Evolutionary conservation across 805 yeast genomes (phyloP).

Genomic region (Diddensiella caesifluorescens): DNA sequence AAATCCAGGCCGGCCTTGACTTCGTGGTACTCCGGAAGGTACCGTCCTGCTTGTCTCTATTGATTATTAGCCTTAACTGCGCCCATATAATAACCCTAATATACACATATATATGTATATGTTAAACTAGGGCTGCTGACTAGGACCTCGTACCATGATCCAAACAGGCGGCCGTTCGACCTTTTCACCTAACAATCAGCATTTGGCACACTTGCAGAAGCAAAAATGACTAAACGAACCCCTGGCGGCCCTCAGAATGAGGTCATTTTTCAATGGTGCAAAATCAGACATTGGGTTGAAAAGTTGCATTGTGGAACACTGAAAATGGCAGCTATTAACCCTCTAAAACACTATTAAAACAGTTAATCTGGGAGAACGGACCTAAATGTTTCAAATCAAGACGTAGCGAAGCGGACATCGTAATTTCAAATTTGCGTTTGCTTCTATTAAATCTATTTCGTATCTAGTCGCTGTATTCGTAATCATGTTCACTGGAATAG

Average conservation of each 20-base stretch:
- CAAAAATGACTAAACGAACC: constrained; percentile 36
- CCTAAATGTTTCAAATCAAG: neutral
- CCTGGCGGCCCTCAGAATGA: constrained; percentile 84
- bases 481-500: constrained; percentile 89
- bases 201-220: neutral
- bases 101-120: no score
- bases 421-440: neutral
- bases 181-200: constrained; percentile 44
- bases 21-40: constrained; percentile 70
- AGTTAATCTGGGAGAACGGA: no score
- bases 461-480: neutral
- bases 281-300: constrained; percentile 34
- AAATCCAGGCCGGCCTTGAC: constrained; percentile 84
- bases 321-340: no score
- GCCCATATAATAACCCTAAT: no score
- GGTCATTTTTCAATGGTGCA: constrained; percentile 80
- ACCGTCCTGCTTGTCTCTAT: constrained; percentile 91
- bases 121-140: no score
- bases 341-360: no score
- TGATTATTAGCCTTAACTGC: no score
- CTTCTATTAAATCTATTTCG: neutral
- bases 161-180: constrained; percentile 98
- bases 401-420: neutral
- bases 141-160: constrained; percentile 79
- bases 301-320: constrained; percentile 3